These are phyloP conservation scores for Stachybotrys echinatus DNA, from an alignment of 2,329 filamentous ascomycete genomes.

Conservation along the genomic window DNA sequence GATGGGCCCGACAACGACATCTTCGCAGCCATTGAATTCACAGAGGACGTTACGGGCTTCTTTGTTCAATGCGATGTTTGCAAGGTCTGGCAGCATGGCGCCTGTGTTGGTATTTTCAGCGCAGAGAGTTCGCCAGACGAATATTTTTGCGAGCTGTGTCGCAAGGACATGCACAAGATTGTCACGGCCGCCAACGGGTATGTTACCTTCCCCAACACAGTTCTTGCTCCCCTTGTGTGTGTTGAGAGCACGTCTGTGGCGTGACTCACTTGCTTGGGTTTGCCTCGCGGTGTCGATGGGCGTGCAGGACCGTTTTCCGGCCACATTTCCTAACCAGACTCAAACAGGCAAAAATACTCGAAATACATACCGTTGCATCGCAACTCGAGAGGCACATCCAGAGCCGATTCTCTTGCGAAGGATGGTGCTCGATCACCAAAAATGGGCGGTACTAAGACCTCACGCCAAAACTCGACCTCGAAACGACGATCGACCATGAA, in stretches of 20 bases:
- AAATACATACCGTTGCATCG: slow-evolving; percentile 59
- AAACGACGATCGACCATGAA: slow-evolving; percentile 97
- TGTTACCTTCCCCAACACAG: slow-evolving; percentile 27
- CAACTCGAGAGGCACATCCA: slow-evolving; percentile 49
- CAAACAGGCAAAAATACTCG: slow-evolving; percentile 56
- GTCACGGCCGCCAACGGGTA: slow-evolving; percentile 80
- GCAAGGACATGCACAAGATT: slow-evolving; percentile 85
- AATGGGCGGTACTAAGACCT: slow-evolving; percentile 50
- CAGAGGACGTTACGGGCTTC: slow-evolving; percentile 85
- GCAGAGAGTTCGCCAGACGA: slow-evolving; percentile 90
- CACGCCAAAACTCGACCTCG: slow-evolving; percentile 47
- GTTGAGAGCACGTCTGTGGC: background rate
- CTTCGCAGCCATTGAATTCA: slow-evolving; percentile 56
- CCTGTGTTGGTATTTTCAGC: slow-evolving; percentile 94
- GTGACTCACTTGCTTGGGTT: background rate
- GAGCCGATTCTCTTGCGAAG: slow-evolving; percentile 62
- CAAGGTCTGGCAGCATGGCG: slow-evolving; percentile 98
- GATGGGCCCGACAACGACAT: slow-evolving; percentile 54
- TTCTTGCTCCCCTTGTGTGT: background rate
- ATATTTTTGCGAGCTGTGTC: slow-evolving; percentile 96
- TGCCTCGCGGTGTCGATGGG: background rate
- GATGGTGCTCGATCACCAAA: slow-evolving; percentile 51
- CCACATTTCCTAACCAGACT: background rate
- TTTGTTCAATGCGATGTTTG: slow-evolving; percentile 98
- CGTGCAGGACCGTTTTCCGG: background rate